These are phyloP conservation scores for Vanilla planifolia DNA, from an alignment of 106 monocot species.

Conservation along the genomic window DNA sequence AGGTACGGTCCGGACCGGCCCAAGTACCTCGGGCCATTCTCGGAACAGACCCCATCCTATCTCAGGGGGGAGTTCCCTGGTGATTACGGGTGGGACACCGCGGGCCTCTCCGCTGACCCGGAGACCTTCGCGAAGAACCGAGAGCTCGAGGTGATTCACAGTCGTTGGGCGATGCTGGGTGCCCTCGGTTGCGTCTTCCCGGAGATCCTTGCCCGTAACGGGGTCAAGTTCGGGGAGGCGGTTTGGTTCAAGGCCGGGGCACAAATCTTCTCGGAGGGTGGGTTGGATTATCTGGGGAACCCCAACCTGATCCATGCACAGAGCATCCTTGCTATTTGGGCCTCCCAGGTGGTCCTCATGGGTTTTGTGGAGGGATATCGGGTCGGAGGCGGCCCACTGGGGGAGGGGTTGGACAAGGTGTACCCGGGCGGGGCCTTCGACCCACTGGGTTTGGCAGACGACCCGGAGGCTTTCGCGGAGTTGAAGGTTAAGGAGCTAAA, in stretches of 20 bases:
- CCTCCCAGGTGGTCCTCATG: conserved; percentile 72
- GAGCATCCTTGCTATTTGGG: conserved; percentile 75
- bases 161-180: conserved; percentile 74
- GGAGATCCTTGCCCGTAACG: conserved; percentile 51
- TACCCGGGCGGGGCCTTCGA: conserved; percentile 57
- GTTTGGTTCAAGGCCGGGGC: conserved; percentile 76
- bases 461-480: conserved; percentile 54
- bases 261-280: conserved; percentile 74
- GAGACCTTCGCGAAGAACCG: conserved; percentile 74
- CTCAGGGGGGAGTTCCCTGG: conserved; percentile 77
- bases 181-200: conserved; percentile 75
- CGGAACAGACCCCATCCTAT: conserved; percentile 74
- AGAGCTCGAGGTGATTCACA: conserved; percentile 62
- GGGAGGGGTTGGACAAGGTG: conserved; percentile 57
- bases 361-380: conserved; percentile 82
- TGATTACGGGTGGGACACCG: conserved; percentile 81
- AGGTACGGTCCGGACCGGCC: conserved; percentile 74
- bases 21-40: conserved; percentile 77
- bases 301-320: conserved; percentile 50
- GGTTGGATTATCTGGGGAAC: conserved; percentile 60
- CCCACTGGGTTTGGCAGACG: conserved; percentile 49
- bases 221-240: conserved; percentile 59
- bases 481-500: conserved; percentile 39
- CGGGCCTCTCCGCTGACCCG: conserved; percentile 65
- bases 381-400: conserved; percentile 57